Evolutionary conservation across 495 filamentous ascomycete species (phyloP), one percentile per base, ranked within the genome.

Genomic region (Penicillium crystallinum): DNA sequence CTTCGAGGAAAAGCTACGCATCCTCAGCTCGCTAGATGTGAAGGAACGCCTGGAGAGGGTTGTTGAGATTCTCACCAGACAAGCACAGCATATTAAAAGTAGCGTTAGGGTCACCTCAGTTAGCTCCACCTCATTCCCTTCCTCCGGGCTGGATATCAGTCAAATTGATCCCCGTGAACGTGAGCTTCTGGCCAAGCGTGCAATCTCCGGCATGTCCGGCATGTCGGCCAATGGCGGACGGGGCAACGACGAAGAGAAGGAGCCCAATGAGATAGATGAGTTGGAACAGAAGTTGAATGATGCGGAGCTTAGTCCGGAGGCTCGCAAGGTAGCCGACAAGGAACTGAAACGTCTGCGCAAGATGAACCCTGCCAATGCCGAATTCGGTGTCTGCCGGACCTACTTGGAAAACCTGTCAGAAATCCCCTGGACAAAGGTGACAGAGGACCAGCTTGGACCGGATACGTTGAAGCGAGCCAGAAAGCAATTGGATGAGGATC

Each of bases 401-500:
- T 99, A 97, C 68, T 76, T 99, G 23, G 95, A 99, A 66, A 97
- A 90, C 22, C 74, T 99, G 46, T 78, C 90, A 6, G 95, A 99
- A 60, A 90, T 99, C 30, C 95, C 95, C 0, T 99, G 95, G 95
- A 84, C 83, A 3, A 83, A 86, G 40, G 78, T 81, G 29, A 97
- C 93, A 1, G 86, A 91, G 52, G 93, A 97, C 62, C 83, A 88
- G 52, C 81, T 99, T 15, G 90, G 89, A n/a, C 77, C 78, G 3
- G 85, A 88, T 15, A 97, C 91, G 1, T 67, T 99, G 51, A 73
- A 77, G 46, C 77, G 76, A 54, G 95, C 95, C 29, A 80, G 91
- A 36, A 86, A 93, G 72, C 92, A 97, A 66, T 77, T 99, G 22
- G 89, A 99, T 62, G 85, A 95, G 46, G 95, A 97, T 66, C 95